A percentile compares a stretch with the other conserved stretches of the same genome.
Conservation (phyloP, 106 monocot genomes). For the Dioscorea zingiberensis region DNA sequence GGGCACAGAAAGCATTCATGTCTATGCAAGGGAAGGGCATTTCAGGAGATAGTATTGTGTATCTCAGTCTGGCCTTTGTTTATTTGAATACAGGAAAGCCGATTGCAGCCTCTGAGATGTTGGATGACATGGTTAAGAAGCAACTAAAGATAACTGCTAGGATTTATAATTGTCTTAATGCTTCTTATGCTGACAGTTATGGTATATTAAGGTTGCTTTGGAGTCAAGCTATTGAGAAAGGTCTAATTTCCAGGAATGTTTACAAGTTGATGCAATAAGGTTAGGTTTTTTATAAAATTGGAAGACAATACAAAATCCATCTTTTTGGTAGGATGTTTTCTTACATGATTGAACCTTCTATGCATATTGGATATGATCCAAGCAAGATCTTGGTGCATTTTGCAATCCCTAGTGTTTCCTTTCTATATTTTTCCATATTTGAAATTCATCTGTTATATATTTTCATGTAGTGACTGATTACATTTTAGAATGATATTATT, state of each 20-base stretch:
- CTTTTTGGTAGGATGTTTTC: not conserved
- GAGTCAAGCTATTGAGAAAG: constrained; percentile 55
- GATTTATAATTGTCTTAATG: constrained; percentile 57
- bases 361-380: no score
- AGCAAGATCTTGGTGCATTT: no score
- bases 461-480: no score
- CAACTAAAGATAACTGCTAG: constrained; percentile 47
- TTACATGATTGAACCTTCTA: no score
- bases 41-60: constrained; percentile 50
- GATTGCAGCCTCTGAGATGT: constrained; percentile 35
- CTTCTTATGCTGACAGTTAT: constrained; percentile 50
- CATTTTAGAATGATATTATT: no score
- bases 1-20: constrained; percentile 38
- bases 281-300: not conserved
- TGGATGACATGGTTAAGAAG: constrained; percentile 63
- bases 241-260: constrained; percentile 59
- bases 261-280: constrained; percentile 38
- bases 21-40: constrained; percentile 62
- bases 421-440: no score
- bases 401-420: no score
- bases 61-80: constrained; percentile 50
- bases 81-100: constrained; percentile 58
- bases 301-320: no score
- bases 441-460: no score
- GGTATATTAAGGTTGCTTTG: constrained; percentile 46